A percentile compares a stretch with the other conserved stretches of the same genome.
phyloP scores from a whole-genome alignment of 2,329 filamentous ascomycete genomes.

The Paradendryphiella salina region DNA sequence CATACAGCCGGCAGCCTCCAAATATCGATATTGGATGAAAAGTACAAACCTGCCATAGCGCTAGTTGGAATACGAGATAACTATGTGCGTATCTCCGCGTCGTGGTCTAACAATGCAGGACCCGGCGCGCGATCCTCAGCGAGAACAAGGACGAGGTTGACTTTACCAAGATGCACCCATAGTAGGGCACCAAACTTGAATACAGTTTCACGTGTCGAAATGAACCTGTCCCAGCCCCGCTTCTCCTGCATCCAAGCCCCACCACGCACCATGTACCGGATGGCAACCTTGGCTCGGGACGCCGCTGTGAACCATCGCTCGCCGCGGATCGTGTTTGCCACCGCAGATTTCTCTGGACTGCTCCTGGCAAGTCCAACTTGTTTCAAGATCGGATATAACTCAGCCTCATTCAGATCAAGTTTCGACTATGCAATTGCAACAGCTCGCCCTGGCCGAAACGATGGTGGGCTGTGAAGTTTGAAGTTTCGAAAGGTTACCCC shows the following conservation, averaged over 20 bases:
- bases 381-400: conserved; percentile 19
- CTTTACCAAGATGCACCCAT: conserved; percentile 29
- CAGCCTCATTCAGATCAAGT: conserved; percentile 3
- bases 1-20: conserved; percentile 17
- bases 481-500: conserved; percentile 20
- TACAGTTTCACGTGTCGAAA: conserved; percentile 14
- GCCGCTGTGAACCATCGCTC: conserved; percentile 1
- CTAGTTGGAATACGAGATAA: conserved; percentile 14
- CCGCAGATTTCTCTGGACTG: conserved; percentile 8
- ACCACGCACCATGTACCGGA: conserved; percentile 7
- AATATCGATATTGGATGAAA: conserved; percentile 17
- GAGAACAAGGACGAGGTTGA: conserved; percentile 19
- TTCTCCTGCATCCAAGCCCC: conserved; percentile 13
- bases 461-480: conserved; percentile 18
- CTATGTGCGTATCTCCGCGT: conserved; percentile 25
- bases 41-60: conserved; percentile 12
- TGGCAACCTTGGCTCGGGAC: conserved; percentile 2
- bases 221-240: conserved; percentile 14
- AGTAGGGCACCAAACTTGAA: conserved; percentile 30
- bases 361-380: neutral
- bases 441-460: conserved; percentile 11
- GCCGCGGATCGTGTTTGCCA: conserved; percentile 8
- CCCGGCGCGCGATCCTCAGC: conserved; percentile 1
- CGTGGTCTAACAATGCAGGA: neutral
- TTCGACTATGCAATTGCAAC: conserved; percentile 9